These are phyloP conservation scores for Mangifera indica DNA, from an alignment of 345 rosid genomes.

Conservation along the genomic window DNA sequence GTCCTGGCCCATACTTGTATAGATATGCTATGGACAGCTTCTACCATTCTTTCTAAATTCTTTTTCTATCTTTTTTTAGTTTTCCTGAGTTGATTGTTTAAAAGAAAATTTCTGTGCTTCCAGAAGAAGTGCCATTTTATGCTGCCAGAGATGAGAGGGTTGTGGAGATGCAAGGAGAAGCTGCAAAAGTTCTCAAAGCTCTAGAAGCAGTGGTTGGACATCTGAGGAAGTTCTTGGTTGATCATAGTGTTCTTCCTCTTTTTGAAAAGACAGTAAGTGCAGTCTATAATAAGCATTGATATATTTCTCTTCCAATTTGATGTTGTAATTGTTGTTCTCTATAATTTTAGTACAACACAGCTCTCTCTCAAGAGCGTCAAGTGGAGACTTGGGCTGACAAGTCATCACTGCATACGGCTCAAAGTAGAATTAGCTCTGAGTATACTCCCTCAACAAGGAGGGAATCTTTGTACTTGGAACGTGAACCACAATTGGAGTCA, in stretches of 20 bases:
- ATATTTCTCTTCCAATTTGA: slow-evolving; percentile 4
- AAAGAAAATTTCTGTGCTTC: slow-evolving; percentile 18
- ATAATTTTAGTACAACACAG: slow-evolving; percentile 44
- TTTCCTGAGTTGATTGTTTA: too few species aligned
- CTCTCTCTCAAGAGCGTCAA: slow-evolving; percentile 53
- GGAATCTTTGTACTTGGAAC: slow-evolving; percentile 54
- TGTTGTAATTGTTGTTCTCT: slow-evolving; percentile 1
- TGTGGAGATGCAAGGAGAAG: slow-evolving; percentile 72
- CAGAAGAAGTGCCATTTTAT: slow-evolving; percentile 66
- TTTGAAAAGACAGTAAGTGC: slow-evolving; percentile 71
- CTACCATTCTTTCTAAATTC: too few species aligned
- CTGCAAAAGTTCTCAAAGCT: slow-evolving; percentile 60
- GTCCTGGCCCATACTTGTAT: too few species aligned
- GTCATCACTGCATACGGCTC: slow-evolving; percentile 37
- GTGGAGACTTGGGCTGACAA: slow-evolving; percentile 50
- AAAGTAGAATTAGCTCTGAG: slow-evolving; percentile 38
- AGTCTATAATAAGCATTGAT: background rate
- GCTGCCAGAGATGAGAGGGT: slow-evolving; percentile 64
- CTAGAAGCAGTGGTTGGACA: slow-evolving; percentile 72
- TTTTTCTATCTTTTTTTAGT: too few species aligned
- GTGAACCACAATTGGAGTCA: slow-evolving; percentile 52
- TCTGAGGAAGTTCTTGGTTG: slow-evolving; percentile 76
- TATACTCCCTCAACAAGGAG: slow-evolving; percentile 50
- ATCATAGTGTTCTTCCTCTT: slow-evolving; percentile 71
- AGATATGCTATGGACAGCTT: too few species aligned